phyloP scores from a whole-genome alignment of 345 rosid species.

The Eucalyptus cloeziana region DNA sequence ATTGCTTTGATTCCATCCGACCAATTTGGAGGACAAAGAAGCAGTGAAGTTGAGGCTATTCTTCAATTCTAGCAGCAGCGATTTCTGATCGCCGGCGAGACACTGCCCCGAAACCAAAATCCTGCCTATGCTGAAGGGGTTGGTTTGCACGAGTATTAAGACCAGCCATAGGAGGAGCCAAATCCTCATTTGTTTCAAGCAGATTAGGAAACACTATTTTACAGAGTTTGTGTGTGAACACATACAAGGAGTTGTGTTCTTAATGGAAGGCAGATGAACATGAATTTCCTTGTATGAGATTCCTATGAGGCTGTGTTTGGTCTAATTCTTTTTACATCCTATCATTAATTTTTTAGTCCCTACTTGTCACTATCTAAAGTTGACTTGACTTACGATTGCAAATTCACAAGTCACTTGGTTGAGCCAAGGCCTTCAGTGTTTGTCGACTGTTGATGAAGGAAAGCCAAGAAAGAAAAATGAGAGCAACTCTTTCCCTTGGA shows the following conservation, averaged over 20 bases:
- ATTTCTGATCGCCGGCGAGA: conserved; percentile 3
- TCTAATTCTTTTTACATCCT: neutral
- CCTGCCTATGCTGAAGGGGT: neutral
- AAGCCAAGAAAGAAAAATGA: too few relatives aligned
- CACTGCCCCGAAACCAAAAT: conserved; percentile 12
- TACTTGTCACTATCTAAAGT: neutral
- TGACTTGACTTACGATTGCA: neutral
- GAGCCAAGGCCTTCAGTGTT: neutral
- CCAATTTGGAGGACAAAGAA: too few relatives aligned
- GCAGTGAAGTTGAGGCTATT: neutral
- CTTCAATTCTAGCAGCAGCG: conserved; percentile 11
- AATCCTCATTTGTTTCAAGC: neutral
- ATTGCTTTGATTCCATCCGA: too few relatives aligned
- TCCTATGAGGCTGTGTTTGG: neutral
- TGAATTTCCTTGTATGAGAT: neutral
- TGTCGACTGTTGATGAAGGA: neutral
- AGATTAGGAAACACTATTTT: neutral
- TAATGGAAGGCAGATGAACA: neutral
- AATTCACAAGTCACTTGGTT: neutral
- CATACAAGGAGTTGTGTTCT: neutral
- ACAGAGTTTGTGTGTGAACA: too few relatives aligned
- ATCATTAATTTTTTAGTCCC: neutral
- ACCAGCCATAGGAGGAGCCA: neutral
- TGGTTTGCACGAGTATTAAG: neutral
- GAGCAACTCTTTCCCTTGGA: neutral